Evolutionary conservation across 345 rosid species (phyloP), one percentile per base, ranked within the genome.

Genomic region (Mercurialis annua): DNA sequence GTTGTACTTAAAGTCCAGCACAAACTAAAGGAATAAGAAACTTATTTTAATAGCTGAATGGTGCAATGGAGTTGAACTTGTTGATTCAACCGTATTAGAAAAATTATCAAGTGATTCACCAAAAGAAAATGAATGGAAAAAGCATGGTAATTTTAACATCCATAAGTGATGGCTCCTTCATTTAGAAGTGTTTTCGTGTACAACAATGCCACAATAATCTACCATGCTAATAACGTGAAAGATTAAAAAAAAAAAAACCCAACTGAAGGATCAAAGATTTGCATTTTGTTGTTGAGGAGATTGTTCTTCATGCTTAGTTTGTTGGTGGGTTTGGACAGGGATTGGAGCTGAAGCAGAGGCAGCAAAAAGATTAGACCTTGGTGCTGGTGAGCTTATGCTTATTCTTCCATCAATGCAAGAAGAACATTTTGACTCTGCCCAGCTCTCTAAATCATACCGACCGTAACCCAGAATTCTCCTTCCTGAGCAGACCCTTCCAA

Each of bases 331-430:
- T 49, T 65, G 81, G 55, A 26, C 31, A 4, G 75, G 67, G 10
- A 21, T 16, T 38, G 72, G 60, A 0, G 73, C 51, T 57, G 69
- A 38, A 56, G 26, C 62, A 5, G 81, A 65, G 36, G 38, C 23
- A 52, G 59, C 71, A n/a, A 71, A 53, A 6, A 8, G 62, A 46
- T 57, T 38, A 10, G 49, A 26, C 64, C 70, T 24, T 9, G 72
- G 74, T 8, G 77, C 78, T 0, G 83, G 75, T 17, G 77, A 71
- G 64, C 60, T 72, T 46, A 90, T 74, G 64, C 60, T 72, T 46
- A 90, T 74, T 29, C 79, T 74, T n/a, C 94, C 94, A 58, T 88
- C 92, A 56, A 90, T 88, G 77, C 97, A 88, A 68, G 97, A 76
- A 33, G 85, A 69, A 47, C 83, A 90, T 73, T 82, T 81, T 5